Percentiles rank a stretch among this genome's conserved stretches.
Conservation (phyloP, 1,284 basidiomycete species). For the Sporisorium exsertum region DNA sequence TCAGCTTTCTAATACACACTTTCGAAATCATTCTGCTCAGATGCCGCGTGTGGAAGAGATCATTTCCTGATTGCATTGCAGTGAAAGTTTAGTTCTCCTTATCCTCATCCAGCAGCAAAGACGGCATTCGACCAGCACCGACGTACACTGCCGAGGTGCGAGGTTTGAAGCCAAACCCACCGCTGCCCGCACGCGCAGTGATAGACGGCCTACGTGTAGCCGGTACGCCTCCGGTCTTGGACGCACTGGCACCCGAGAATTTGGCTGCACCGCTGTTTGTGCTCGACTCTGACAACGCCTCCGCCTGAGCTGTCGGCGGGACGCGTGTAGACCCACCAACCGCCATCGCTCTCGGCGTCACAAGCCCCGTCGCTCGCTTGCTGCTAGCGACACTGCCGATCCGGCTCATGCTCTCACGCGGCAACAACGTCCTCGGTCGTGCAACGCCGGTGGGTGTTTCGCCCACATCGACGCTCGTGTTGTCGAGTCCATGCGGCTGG, state of each 20-base stretch:
- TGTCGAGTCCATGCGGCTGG: constrained; percentile 30
- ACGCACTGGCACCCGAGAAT: neutral
- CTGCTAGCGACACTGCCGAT: constrained; percentile 10
- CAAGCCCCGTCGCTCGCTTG: neutral
- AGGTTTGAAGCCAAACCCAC: constrained; percentile 39
- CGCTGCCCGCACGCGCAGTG: neutral
- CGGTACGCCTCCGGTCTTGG: constrained; percentile 7
- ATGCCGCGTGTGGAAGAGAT: neutral
- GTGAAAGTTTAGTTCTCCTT: constrained; percentile 26
- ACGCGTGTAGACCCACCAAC: neutral
- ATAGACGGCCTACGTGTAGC: constrained; percentile 7
- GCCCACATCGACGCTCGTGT: neutral
- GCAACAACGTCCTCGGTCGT: constrained; percentile 23
- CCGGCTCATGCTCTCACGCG: constrained; percentile 32
- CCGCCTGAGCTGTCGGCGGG: neutral
- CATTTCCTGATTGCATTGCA: neutral
- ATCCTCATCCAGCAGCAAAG: constrained; percentile 17
- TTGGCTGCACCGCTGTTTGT: neutral
- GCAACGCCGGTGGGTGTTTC: constrained; percentile 10
- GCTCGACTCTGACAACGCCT: constrained; percentile 1
- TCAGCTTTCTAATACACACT: constrained; percentile 6
- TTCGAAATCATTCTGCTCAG: neutral
- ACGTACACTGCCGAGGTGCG: constrained; percentile 31
- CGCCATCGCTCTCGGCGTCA: constrained; percentile 1
- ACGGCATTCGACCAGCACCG: neutral